Base-by-base conservation (phyloP, 1,284 basidiomycete genomes). In the Ceratobasidium sp. region DNA sequence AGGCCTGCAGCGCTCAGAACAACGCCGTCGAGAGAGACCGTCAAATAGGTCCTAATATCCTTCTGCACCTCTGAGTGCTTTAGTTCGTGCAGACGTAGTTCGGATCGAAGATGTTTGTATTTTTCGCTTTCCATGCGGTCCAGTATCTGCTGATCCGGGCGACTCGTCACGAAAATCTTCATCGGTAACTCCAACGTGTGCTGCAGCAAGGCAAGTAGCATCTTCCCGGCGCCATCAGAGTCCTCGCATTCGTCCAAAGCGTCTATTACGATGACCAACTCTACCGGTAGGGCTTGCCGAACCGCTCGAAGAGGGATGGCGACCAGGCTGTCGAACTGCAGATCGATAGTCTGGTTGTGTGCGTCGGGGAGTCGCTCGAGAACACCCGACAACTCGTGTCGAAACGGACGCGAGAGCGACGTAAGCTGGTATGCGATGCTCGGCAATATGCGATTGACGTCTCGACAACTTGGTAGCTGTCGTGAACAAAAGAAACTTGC, bases 191-290 rank as follows among this genome's bases (percentile, higher is more conserved):
- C 15, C 3, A 17, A 10, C 12, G 48, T 48, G 15, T 33, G 42
- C 26, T 26, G 3, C n/a, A 68, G 50, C 17, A 68, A 40, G 3
- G 23, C 40, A 20, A 4, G 3, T 17, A 68, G 46, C 26, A 68
- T 28, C 4, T 20, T n/a, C 5, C 38, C 66, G 5, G 54, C 48
- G 2, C 48, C 66, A 6, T 40, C 4, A 26, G 1, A 15, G 48
- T 17, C 6, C 1, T 68, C 66, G 40, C 66, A 68, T 40, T 68
- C 66, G 20, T 68, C 66, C 26, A 68, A 28, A 26, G 46, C 66
- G 50, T 68, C 66, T 17, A 68, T 68, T 23, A 68, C 66, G 28
- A 68, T 17, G 15, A 68, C 66, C 12, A 68, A 28, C n/a, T 68
- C 38, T 1, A 7, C 15, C 3, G 33, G 33, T 33, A 33, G 33